Conservation (phyloP, 495 filamentous ascomycete genomes). For the Pyrenopolyporus hunteri region DNA sequence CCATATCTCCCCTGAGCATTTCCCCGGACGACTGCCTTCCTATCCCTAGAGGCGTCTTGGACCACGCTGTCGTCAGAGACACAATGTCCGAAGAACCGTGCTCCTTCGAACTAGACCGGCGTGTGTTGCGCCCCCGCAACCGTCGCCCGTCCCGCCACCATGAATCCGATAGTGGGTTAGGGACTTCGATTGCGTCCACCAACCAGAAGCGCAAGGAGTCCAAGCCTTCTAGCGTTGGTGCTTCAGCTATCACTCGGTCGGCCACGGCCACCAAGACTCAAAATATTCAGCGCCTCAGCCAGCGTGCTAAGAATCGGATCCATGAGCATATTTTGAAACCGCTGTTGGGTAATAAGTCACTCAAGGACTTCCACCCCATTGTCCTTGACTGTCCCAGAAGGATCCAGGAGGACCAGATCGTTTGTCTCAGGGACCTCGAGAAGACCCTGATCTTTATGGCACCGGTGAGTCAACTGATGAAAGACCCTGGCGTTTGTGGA, state of each 20-base stretch:
- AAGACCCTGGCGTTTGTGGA: slow-evolving; percentile 58
- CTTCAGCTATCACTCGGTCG: slow-evolving; percentile 55
- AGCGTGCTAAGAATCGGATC: slow-evolving; percentile 59
- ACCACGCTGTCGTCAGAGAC: slow-evolving; percentile 51
- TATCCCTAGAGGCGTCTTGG: slow-evolving; percentile 57
- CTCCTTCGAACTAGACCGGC: slow-evolving; percentile 44
- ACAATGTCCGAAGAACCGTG: slow-evolving; percentile 47
- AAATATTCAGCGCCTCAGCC: slow-evolving; percentile 52
- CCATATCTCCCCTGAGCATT: slow-evolving; percentile 36
- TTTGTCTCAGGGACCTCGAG: slow-evolving; percentile 85
- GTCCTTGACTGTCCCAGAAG: slow-evolving; percentile 75
- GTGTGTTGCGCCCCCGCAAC: slow-evolving; percentile 56
- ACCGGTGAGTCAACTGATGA: slow-evolving; percentile 73
- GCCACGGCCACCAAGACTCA: slow-evolving; percentile 49
- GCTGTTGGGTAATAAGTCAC: slow-evolving; percentile 53
- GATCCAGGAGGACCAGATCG: slow-evolving; percentile 79
- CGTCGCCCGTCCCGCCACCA: slow-evolving; percentile 59
- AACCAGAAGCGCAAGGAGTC: slow-evolving; percentile 44
- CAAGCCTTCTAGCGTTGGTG: slow-evolving; percentile 20
- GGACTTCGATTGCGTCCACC: slow-evolving; percentile 59
- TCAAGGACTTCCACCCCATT: slow-evolving; percentile 81
- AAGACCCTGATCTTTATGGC: slow-evolving; percentile 86
- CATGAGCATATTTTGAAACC: slow-evolving; percentile 60
- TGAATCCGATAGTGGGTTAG: slow-evolving; percentile 67
- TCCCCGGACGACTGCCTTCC: slow-evolving; percentile 57